Evolutionary conservation across 2,329 filamentous ascomycete genomes (phyloP).

Genomic region (Magnaporthiopsis rhizophila): DNA sequence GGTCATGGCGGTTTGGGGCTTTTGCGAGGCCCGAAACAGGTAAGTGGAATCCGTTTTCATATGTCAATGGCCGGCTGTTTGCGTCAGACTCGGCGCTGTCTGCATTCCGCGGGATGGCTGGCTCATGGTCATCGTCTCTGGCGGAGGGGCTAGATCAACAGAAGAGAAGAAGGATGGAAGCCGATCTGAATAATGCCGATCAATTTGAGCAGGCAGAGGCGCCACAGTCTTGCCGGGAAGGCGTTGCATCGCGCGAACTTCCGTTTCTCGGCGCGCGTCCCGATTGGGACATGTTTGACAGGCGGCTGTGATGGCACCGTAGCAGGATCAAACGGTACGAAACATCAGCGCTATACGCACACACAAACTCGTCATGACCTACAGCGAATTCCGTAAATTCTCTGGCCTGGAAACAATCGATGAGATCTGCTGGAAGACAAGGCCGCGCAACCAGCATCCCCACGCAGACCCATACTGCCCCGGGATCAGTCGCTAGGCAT

Average conservation of each 20-base stretch:
- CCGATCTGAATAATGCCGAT: neutral
- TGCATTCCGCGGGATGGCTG: neutral
- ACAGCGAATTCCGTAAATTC: neutral
- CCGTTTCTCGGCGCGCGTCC: too few species aligned
- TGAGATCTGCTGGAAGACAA: neutral
- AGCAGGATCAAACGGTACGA: neutral
- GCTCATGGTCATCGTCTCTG: too few species aligned
- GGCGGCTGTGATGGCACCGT: neutral
- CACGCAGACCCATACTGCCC: neutral
- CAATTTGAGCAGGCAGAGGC: neutral
- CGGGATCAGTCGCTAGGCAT: neutral
- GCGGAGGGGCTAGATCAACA: too few species aligned
- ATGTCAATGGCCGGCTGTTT: neutral
- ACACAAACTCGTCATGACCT: neutral
- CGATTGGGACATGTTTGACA: neutral
- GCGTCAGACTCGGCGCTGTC: too few species aligned
- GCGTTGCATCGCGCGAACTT: neutral
- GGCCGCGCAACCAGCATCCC: neutral
- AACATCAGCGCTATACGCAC: neutral
- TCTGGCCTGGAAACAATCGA: neutral
- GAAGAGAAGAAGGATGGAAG: neutral
- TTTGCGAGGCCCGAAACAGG: neutral
- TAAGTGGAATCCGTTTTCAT: neutral
- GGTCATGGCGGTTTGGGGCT: neutral
- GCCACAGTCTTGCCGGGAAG: neutral